Conservation (phyloP, 768 basidiomycete genomes). For the Gymnopilus junonius region DNA sequence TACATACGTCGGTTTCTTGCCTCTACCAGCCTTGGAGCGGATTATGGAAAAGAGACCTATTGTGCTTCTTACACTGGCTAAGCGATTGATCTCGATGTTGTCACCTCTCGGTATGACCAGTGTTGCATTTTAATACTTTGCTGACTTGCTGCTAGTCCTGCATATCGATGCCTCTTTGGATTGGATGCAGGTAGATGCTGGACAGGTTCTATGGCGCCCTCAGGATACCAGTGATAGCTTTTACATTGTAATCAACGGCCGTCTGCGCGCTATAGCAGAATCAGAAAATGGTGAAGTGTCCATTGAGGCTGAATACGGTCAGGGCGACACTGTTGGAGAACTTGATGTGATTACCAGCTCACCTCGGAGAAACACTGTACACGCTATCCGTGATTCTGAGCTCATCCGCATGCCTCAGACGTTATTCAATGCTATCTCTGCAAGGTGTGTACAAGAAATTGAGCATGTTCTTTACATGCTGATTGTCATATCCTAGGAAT, state of each 20-base stretch:
- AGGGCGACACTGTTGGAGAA: constrained; percentile 97
- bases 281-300: constrained; percentile 74
- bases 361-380: constrained; percentile 85
- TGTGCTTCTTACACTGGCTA: constrained; percentile 92
- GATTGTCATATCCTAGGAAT: constrained; percentile 50
- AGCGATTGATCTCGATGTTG: constrained; percentile 92
- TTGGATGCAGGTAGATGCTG: constrained; percentile 97
- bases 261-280: constrained; percentile 88
- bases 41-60: constrained; percentile 94
- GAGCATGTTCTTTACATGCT: not conserved
- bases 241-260: constrained; percentile 98
- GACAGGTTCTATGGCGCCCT: constrained; percentile 93
- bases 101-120: constrained; percentile 79
- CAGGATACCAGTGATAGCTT: constrained; percentile 93
- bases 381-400: constrained; percentile 98
- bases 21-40: constrained; percentile 85
- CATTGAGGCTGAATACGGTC: constrained; percentile 93
- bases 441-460: constrained; percentile 53
- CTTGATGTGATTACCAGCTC: constrained; percentile 96
- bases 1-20: constrained; percentile 96
- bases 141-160: constrained; percentile 57
- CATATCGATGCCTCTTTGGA: constrained; percentile 97
- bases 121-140: not conserved
- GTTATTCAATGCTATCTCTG: constrained; percentile 95
- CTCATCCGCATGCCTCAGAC: constrained; percentile 97